These are phyloP conservation scores for Neurospora sp. DNA, from an alignment of 495 filamentous ascomycete genomes.

Conservation along the genomic window DNA sequence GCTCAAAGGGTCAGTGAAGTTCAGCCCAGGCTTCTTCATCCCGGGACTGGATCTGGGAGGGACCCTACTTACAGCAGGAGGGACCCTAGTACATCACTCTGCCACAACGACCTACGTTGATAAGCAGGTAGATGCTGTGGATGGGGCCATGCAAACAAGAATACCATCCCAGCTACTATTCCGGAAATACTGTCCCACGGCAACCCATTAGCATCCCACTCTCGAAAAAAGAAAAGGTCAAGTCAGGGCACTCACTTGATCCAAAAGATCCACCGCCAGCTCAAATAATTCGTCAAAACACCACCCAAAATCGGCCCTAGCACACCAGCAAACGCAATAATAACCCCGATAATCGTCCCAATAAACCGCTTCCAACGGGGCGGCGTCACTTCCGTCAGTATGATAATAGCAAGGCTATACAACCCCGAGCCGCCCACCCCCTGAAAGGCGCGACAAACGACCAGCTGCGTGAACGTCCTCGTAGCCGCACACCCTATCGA, in stretches of 20 bases:
- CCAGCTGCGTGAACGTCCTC: constrained; percentile 34
- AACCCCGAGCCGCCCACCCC: constrained; percentile 33
- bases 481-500: constrained; percentile 44
- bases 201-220: constrained; percentile 6
- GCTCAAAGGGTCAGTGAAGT: background rate
- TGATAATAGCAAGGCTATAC: constrained; percentile 43
- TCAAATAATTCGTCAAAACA: constrained; percentile 45
- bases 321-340: constrained; percentile 24
- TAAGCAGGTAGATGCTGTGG: constrained; percentile 21
- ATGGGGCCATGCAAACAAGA: constrained; percentile 38
- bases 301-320: constrained; percentile 57
- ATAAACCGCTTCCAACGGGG: constrained; percentile 23
- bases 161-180: constrained; percentile 30
- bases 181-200: constrained; percentile 38
- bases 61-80: constrained; percentile 31
- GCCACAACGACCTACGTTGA: constrained; percentile 28
- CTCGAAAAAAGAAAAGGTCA: background rate
- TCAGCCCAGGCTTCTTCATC: background rate
- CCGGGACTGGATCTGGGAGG: background rate
- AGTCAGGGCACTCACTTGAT: constrained; percentile 39
- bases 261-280: constrained; percentile 64
- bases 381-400: constrained; percentile 42
- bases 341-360: constrained; percentile 19
- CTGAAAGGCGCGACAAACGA: constrained; percentile 33
- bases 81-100: constrained; percentile 47